Base-by-base conservation (phyloP, 768 basidiomycete genomes). In the Cystofilobasidium ferigula region DNA sequence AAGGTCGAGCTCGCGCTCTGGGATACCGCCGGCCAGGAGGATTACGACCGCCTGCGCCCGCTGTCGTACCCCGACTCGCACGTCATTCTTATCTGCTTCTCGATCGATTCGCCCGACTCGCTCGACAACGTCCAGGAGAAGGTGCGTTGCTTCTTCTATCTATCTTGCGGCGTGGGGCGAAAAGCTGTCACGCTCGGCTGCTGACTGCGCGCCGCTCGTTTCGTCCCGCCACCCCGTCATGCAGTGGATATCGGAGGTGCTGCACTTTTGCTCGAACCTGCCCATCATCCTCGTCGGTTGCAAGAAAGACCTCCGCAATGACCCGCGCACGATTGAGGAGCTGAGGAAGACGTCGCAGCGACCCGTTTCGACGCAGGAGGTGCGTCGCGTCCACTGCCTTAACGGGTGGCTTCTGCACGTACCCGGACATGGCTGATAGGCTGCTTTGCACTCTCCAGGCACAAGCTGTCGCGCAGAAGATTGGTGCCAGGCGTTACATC, bases 51-150 rank as follows among this genome's bases (percentile, higher is more conserved):
- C 61, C 71, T 99, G 71, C 84, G 95, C 64, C 95, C 95, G 68
- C 84, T 99, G 75, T 89, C 87, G 73, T 99, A 99, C 79, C 94
- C 94, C 64, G 94, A 98, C 80, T 93, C 91, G n/a, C 93, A 99
- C 76, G 93, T 99, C 78, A 98, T 99, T 80, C 84, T 98, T 71
- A 95, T 99, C 79, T 97, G 94, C 78, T 99, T 95, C 77, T 92
- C 94, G 43, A 85, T 98, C 71, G 95, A 99, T 81, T 91, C 88
- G 61, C 93, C 93, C 40, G 93, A 97, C 77, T 97, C 93, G 57
- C 82, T 99, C 70, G 95, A 95, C 79, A 99, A 99, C 84, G 95
- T 99, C 34, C 92, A 97, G 81, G 95, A 99, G 81, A 98, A 98
- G 88, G 95, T 88, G 48, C 67, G 84, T 80, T 18, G n/a, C n/a